Conservation (phyloP, 139 green algal species). For the Diplosphaera chodatii region DNA sequence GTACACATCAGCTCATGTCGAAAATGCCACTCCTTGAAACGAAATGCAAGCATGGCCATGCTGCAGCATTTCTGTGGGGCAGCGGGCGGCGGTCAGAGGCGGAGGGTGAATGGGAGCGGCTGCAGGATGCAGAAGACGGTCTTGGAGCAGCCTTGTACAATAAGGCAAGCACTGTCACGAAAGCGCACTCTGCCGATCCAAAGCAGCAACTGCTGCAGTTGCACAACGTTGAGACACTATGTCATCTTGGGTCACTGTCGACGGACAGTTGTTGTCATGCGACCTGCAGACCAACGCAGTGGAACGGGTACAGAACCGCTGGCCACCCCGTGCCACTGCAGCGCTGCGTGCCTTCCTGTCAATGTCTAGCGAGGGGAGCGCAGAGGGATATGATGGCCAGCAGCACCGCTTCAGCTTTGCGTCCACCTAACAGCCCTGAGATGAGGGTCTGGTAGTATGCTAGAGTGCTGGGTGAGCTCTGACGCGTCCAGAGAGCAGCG, state of each 20-base stretch:
- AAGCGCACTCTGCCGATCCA: too few species aligned
- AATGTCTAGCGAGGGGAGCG: constrained; percentile 18
- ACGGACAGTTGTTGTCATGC: too few species aligned
- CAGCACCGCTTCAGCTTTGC: constrained; percentile 9
- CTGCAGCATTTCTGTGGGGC: constrained; percentile 33
- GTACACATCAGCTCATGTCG: too few species aligned
- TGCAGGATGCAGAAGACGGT: constrained; percentile 37
- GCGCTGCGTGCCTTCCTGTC: constrained; percentile 39
- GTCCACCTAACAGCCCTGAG: too few species aligned
- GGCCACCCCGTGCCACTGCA: constrained; percentile 24
- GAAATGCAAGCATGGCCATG: too few species aligned
- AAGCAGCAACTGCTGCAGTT: too few species aligned
- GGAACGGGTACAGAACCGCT: background rate
- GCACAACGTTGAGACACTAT: too few species aligned
- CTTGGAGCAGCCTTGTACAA: constrained; percentile 36
- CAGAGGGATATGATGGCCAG: constrained; percentile 36
- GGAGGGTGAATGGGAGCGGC: constrained; percentile 36
- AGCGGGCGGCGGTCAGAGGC: constrained; percentile 23
- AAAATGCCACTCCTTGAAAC: too few species aligned
- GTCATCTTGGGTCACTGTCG: too few species aligned
- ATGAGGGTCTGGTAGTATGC: too few species aligned
- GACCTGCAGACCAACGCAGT: background rate
- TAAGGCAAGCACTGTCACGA: background rate
- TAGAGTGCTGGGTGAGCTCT: too few species aligned
- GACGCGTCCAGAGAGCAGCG: too few species aligned